Evolutionary conservation across 352 stramenopile genomes (phyloP).

Genomic region (Pythium rhizo-oryzae): DNA sequence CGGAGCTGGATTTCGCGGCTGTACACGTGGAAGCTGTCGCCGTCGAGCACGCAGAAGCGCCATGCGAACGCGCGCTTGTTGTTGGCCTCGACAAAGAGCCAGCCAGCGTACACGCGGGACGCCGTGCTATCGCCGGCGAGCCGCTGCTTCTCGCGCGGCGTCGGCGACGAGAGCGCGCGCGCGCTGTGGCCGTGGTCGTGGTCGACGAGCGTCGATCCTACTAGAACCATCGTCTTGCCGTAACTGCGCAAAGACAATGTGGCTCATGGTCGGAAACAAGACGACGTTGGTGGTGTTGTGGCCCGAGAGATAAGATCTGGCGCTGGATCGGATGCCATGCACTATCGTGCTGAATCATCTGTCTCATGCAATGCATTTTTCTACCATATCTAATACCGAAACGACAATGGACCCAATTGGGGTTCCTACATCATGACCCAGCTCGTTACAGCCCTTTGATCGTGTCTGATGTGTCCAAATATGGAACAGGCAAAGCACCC

Average conservation of each 20-base stretch:
- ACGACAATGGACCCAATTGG: background rate
- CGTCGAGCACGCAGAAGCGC: constrained; percentile 52
- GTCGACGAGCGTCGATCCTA: background rate
- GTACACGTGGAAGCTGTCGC: constrained; percentile 35
- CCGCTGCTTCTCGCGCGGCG: constrained; percentile 15
- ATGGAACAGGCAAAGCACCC: no score
- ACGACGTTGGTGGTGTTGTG: no score
- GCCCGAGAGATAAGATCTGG: no score
- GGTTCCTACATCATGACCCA: no score
- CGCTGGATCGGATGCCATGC: no score
- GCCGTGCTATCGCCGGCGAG: background rate
- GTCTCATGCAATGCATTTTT: background rate
- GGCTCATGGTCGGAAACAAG: no score
- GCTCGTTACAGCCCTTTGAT: no score
- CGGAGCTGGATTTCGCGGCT: constrained; percentile 2
- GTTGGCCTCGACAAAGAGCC: constrained; percentile 37
- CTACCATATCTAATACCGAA: constrained; percentile 16
- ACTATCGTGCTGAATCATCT: no score
- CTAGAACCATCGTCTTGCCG: background rate
- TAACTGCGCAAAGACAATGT: background rate
- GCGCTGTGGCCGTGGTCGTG: background rate
- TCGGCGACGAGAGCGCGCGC: constrained; percentile 22
- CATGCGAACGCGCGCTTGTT: constrained; percentile 39
- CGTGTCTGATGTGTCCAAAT: no score
- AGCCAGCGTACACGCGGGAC: constrained; percentile 35